Conservation (phyloP, 2,329 filamentous ascomycete species). For the Calcarisporium arbuscula region DNA sequence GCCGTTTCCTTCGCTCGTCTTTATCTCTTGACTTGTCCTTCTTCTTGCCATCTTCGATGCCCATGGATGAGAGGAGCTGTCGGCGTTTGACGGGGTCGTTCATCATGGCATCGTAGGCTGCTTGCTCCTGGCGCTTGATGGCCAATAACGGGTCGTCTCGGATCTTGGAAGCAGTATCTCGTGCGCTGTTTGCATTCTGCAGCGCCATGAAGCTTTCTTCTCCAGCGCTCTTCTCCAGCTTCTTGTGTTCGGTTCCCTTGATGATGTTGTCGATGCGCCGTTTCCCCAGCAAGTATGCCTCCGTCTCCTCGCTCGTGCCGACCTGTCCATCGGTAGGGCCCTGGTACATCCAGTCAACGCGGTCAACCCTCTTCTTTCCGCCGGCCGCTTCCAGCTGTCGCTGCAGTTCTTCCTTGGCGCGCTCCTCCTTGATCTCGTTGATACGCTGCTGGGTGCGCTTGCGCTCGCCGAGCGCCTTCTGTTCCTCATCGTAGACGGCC, state of each 20-base stretch:
- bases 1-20: slow-evolving; percentile 31
- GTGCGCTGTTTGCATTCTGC: slow-evolving; percentile 63
- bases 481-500: slow-evolving; percentile 85
- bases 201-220: slow-evolving; percentile 54
- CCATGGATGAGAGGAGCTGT: slow-evolving; percentile 60
- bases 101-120: slow-evolving; percentile 73
- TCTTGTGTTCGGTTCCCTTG: slow-evolving; percentile 73
- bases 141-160: slow-evolving; percentile 85
- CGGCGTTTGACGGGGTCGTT: slow-evolving; percentile 64
- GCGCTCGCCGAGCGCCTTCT: slow-evolving; percentile 87
- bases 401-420: slow-evolving; percentile 86
- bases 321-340: slow-evolving; percentile 72
- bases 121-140: slow-evolving; percentile 88
- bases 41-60: slow-evolving; percentile 43
- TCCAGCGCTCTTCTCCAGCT: slow-evolving; percentile 67
- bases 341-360: slow-evolving; percentile 98
- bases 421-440: slow-evolving; percentile 91
- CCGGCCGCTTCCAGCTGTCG: slow-evolving; percentile 83
- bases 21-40: slow-evolving; percentile 30
- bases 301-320: slow-evolving; percentile 82
- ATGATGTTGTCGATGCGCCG: slow-evolving; percentile 79
- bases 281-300: slow-evolving; percentile 89
- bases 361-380: slow-evolving; percentile 69
- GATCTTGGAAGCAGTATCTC: slow-evolving; percentile 81
- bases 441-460: slow-evolving; percentile 88